Base-by-base conservation (phyloP, 805 yeast genomes). In the Diddensiella santjacobensis region DNA sequence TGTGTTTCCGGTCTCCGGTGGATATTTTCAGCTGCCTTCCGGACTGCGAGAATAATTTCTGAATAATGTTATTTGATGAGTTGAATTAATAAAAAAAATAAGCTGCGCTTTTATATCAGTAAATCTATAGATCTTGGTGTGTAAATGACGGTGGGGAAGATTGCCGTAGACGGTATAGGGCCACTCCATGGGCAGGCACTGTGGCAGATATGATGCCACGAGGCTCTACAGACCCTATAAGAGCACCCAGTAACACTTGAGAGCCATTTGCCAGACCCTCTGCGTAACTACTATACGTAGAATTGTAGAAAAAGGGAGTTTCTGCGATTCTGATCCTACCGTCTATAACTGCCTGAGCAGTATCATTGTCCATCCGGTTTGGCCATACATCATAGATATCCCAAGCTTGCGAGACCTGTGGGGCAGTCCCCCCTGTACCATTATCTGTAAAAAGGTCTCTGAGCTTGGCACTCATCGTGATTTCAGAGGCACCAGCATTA, bases 361-460 rank as follows among this genome's bases (percentile, higher is more conserved):
- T n/a, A 6, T 11, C n/a, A 22, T 40, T 20, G 18, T 22, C 24
- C 31, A 40, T 19, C 15, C 54, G 39, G 44, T 40, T 45, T 3
- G 37, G 50, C 52, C 54, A 53, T 40, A 50, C 37, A 31, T 53
- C 56, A 29, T 51, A 48, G 2, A 53, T 20, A 10, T 51, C 50
- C 54, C 54, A 53, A 8, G 49, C 48, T 31, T 22, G 20, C 10
- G 30, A 13, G 10, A 13, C 22, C 11, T 40, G 13, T 8, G 43
- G 33, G 4, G 33, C 22, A 4, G 43, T 20, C 59, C 59, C 46
- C 10, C 40, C 42, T 3, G 48, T 40, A n/a, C 47, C 51, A 5
- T 18, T 19, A 31, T 53, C 52, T 15, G 40, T 17, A 42, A 51
- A 53, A 20, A 53, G 41, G 19, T 50, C 56, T n/a, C 33, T 48